These are phyloP conservation scores for Asterochloris sp. DNA, from an alignment of 139 green algal species.

Conservation along the genomic window DNA sequence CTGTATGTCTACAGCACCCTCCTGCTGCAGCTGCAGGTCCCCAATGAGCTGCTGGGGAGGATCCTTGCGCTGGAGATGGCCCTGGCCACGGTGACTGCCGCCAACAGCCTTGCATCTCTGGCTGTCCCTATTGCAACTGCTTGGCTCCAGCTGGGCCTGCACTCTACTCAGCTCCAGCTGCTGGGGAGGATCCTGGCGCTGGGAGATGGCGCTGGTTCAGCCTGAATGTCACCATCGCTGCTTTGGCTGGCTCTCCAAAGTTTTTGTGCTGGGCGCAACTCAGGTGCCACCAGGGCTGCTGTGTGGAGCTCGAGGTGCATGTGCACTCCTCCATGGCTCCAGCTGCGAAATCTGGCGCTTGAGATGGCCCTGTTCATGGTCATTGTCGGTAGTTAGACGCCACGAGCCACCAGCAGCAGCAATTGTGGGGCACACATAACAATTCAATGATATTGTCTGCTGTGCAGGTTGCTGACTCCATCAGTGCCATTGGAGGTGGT, in stretches of 20 bases:
- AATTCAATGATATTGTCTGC: background rate
- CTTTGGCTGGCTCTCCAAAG: background rate
- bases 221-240: background rate
- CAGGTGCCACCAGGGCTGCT: too few species aligned
- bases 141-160: background rate
- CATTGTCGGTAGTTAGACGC: background rate
- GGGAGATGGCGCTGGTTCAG: background rate
- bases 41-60: conserved; percentile 23
- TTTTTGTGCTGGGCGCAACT: background rate
- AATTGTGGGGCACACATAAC: conserved; percentile 9
- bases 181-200: background rate
- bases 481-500: conserved; percentile 23
- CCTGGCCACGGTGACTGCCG: conserved; percentile 25
- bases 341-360: background rate
- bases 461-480: conserved; percentile 17
- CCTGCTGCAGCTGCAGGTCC: conserved; percentile 38
- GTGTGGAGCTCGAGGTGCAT: background rate
- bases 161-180: background rate
- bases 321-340: background rate
- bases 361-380: too few species aligned
- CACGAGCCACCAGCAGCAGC: background rate
- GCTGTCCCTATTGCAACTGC: background rate
- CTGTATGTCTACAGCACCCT: conserved; percentile 48
- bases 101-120: background rate
- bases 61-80: conserved; percentile 44